A percentile compares a stretch with the other conserved stretches of the same genome.
Conservation (phyloP, 441 rosid species). For the Erodium moschatum region DNA sequence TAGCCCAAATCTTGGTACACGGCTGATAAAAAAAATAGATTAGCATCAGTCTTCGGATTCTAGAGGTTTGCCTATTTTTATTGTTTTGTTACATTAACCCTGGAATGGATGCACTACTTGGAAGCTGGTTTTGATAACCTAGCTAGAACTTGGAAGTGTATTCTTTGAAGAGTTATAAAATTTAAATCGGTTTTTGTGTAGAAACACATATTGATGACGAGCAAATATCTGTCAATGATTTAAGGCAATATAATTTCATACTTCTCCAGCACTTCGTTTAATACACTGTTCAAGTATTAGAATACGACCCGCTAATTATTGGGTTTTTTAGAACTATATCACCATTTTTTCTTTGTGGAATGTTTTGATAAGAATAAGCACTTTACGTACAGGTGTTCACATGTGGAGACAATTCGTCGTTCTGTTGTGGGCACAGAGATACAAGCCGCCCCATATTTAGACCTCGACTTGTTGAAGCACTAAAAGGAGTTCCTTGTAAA, state of each 20-base stretch:
- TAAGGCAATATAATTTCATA: not conserved
- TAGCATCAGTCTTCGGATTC: no score
- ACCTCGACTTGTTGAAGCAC: slow-evolving; percentile 76
- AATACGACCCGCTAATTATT: not conserved
- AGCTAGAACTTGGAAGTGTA: no score
- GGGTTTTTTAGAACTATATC: not conserved
- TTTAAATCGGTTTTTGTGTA: no score
- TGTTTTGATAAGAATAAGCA: no score
- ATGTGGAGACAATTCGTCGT: slow-evolving; percentile 88
- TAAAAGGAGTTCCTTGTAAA: slow-evolving; percentile 69
- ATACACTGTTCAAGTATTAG: not conserved
- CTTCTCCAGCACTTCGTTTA: not conserved
- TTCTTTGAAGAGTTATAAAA: no score
- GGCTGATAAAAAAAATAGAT: no score
- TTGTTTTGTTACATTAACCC: no score
- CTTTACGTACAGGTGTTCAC: slow-evolving; percentile 60
- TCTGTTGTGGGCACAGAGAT: slow-evolving; percentile 73
- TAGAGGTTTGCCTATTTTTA: no score
- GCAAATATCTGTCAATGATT: not conserved
- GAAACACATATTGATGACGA: not conserved
- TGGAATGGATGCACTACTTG: no score
- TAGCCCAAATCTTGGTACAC: no score
- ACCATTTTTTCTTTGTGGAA: not conserved
- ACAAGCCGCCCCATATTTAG: slow-evolving; percentile 72
- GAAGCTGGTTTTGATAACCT: no score